These are phyloP conservation scores for Astrocystis sublimbata DNA, from an alignment of 495 filamentous ascomycete genomes.

Conservation along the genomic window DNA sequence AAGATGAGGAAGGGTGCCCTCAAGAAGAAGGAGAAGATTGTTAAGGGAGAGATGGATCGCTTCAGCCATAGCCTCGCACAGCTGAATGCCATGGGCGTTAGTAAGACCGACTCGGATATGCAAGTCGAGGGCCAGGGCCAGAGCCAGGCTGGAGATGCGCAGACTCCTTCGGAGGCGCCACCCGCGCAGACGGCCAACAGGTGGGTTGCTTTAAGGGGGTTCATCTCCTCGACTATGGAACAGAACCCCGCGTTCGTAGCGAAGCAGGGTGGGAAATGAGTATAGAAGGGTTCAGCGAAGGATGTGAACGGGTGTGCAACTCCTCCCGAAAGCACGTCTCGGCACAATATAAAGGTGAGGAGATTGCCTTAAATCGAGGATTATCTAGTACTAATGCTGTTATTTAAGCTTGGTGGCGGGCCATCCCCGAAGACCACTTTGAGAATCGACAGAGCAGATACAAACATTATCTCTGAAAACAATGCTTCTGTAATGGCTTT, in stretches of 20 bases:
- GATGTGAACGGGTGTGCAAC: background rate
- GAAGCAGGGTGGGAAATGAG: constrained; percentile 28
- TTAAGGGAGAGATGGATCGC: constrained; percentile 74
- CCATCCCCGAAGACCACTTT: background rate
- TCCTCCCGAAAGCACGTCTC: background rate
- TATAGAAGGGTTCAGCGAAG: background rate
- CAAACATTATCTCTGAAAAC: background rate
- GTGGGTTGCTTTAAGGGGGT: constrained; percentile 68
- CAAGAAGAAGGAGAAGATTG: constrained; percentile 78
- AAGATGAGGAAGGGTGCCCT: constrained; percentile 73
- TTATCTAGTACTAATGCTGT: background rate
- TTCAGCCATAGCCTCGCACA: constrained; percentile 81
- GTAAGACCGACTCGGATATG: constrained; percentile 3
- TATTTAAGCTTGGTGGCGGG: background rate
- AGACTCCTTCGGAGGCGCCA: constrained; percentile 12
- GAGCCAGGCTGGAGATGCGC: constrained; percentile 12
- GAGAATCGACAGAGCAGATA: background rate
- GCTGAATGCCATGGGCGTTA: constrained; percentile 47
- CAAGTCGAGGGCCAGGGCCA: constrained; percentile 15
- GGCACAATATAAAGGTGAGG: background rate
- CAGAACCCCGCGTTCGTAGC: constrained; percentile 63
- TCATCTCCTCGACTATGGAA: constrained; percentile 74
- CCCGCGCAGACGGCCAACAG: constrained; percentile 53
- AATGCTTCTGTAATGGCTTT: background rate
- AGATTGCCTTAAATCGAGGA: background rate